These are phyloP conservation scores for Croton setiger DNA, from an alignment of 441 rosid species.

Conservation along the genomic window DNA sequence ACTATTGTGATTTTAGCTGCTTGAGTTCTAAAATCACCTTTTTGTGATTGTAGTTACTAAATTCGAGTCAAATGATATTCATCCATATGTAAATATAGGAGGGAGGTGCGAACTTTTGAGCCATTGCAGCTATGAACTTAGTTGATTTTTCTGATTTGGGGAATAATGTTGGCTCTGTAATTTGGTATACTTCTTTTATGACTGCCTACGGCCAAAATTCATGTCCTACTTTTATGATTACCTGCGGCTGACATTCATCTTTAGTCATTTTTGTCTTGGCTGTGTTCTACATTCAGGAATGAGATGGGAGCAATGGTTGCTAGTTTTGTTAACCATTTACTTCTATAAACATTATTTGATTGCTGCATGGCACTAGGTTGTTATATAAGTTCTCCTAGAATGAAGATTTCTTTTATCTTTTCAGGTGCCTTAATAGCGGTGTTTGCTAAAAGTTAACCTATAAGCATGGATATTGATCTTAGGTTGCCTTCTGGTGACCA, in stretches of 20 bases:
- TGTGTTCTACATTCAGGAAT: not conserved
- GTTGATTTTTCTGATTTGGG: not conserved
- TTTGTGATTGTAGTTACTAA: not conserved
- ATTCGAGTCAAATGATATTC: not conserved
- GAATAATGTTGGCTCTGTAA: not conserved
- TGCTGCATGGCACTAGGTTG: not conserved
- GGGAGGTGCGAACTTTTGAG: not conserved
- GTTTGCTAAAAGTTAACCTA: conserved; percentile 1
- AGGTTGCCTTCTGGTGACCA: conserved; percentile 81
- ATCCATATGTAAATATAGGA: not conserved
- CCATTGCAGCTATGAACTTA: not conserved
- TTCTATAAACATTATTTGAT: not conserved
- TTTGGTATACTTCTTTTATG: not conserved
- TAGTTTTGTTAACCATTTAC: not conserved
- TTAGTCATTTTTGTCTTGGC: not conserved
- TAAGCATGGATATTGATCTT: conserved; percentile 74
- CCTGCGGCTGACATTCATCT: not conserved
- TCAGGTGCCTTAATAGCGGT: conserved; percentile 26
- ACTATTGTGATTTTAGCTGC: too few species aligned
- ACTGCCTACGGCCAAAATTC: not conserved
- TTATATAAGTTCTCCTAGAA: not conserved
- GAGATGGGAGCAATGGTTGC: conserved; percentile 2
- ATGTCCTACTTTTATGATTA: not conserved
- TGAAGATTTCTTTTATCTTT: conserved; percentile 8
- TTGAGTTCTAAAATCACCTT: too few species aligned